Evolutionary conservation across 1,284 basidiomycete species (phyloP).

Genomic region (Trametes versicolor): DNA sequence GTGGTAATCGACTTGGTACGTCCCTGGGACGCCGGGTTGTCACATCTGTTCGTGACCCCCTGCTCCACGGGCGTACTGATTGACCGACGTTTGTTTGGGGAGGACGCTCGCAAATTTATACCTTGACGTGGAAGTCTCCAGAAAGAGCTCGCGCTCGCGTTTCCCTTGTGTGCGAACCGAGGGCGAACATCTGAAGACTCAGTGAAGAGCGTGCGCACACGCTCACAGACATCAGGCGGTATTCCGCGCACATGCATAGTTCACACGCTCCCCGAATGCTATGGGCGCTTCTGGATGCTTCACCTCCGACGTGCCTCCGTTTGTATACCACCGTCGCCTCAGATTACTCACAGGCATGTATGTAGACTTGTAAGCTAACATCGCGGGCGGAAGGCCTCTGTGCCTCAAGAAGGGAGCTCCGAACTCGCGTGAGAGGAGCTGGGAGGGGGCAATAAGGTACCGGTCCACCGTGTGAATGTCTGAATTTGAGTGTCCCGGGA

Average conservation of each 20-base stretch:
- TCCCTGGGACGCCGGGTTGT: not conserved
- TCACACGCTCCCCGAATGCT: constrained; percentile 1
- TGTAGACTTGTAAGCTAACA: too few relatives aligned
- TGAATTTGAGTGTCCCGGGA: too few relatives aligned
- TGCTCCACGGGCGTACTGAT: not conserved
- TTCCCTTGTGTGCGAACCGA: constrained; percentile 5
- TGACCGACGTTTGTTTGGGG: not conserved
- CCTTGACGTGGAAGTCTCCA: not conserved
- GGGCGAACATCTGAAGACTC: not conserved
- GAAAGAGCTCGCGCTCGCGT: not conserved
- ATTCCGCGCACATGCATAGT: not conserved
- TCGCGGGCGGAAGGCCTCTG: too few relatives aligned
- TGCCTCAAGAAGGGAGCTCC: too few relatives aligned
- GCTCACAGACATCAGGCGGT: not conserved
- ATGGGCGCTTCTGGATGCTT: constrained; percentile 4
- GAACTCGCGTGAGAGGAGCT: too few relatives aligned
- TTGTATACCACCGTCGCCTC: too few relatives aligned
- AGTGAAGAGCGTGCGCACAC: too few relatives aligned
- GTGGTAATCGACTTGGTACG: not conserved
- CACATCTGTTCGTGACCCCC: not conserved
- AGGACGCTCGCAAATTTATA: not conserved
- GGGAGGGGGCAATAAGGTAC: too few relatives aligned
- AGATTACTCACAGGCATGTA: not conserved
- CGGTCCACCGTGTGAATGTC: too few relatives aligned
- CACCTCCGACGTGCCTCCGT: not conserved